Evolutionary conservation across 495 filamentous ascomycete species (phyloP), one percentile per base, ranked within the genome.

Genomic region (Neurospora sp.): DNA sequence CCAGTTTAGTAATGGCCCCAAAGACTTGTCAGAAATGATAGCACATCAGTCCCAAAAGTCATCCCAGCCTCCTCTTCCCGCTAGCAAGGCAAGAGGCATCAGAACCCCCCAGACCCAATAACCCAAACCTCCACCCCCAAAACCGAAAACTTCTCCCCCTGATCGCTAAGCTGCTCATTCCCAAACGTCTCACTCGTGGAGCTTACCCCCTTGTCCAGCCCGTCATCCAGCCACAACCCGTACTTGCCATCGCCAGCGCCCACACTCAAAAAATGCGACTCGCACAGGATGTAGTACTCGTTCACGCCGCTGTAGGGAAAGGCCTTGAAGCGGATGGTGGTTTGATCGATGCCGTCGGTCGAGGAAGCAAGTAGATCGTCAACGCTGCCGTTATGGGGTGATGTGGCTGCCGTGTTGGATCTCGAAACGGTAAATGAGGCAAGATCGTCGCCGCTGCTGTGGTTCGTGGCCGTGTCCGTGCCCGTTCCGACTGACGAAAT

Each of bases 251-350:
- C 95, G 71, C 80, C 96, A 68, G 93, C 94, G 40, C 94, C 94
- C 2, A 97, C 82, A 78, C 90, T 94, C 53, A 99, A 80, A 78
- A 90, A 98, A n/a, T 89, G 88, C 35, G 87, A 85, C 79, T 97
- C 93, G 83, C 95, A 98, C 75, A 95, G 91, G 75, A 98, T 96
- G 85, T 96, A 90, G 79, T 97, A 97, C 80, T 98, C 96, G 81
- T 99, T 99, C 17, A 95, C 88, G 8, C 96, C 96, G 73, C 91
- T 94, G 77, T 98, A 98, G 1, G 94, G 94, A 79, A 98, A 99
- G 0, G 95, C 95, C 81, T 97, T 97, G 87, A 99, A 98, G 8
- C 93, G 90, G 76, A 97, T 91, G 40, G 90, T 85, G 69, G 84
- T 79, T n/a, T 72, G 69, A 10, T 3, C 17, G 0, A 39, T 77